Conservation (phyloP, 441 rosid species). For the Euphorbia celastroides region DNA sequence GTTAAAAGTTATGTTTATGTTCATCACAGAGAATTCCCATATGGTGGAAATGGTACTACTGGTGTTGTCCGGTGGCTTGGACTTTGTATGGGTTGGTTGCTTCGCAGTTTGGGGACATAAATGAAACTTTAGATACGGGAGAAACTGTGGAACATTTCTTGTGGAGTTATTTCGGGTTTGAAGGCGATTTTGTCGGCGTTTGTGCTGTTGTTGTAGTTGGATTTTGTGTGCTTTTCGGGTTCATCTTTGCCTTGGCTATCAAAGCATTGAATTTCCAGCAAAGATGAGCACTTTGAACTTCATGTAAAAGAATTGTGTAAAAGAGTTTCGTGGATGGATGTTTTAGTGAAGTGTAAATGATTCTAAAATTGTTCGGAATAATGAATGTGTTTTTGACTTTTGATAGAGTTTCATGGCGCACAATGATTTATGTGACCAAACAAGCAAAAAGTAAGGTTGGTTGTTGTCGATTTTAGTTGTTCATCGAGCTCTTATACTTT, state of each 20-base stretch:
- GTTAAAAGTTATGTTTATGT: neutral
- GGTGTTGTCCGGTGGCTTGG: constrained; percentile 74
- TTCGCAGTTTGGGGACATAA: constrained; percentile 67
- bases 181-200: constrained; percentile 42
- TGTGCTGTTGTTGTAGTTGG: constrained; percentile 41
- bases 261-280: constrained; percentile 70
- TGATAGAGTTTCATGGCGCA: no score
- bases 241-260: constrained; percentile 59
- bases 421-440: no score
- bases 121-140: constrained; percentile 36
- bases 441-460: no score
- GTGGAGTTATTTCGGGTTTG: constrained; percentile 43
- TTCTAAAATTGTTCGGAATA: no score
- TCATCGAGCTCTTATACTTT: no score
- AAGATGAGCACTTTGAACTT: constrained; percentile 26
- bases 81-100: constrained; percentile 64
- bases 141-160: constrained; percentile 48
- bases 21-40: constrained; percentile 58
- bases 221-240: constrained; percentile 42
- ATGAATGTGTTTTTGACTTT: no score
- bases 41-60: constrained; percentile 90
- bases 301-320: neutral
- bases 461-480: no score
- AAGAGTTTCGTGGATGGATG: no score
- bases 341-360: no score